phyloP scores from a whole-genome alignment of 768 basidiomycete species.

The Dentipellis fragilis region DNA sequence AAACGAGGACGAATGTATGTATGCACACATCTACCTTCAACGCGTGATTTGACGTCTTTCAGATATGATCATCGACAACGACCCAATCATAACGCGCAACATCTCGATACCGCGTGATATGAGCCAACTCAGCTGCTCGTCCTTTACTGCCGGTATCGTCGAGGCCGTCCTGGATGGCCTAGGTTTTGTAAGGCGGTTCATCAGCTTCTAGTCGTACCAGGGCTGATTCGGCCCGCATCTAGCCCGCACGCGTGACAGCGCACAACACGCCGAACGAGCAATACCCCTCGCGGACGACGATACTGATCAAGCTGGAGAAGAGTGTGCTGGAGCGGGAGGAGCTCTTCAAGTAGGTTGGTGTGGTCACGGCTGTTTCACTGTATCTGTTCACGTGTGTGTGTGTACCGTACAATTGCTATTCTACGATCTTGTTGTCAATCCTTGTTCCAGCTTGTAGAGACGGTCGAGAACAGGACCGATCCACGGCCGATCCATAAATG shows the following conservation, averaged over 20 bases:
- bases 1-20: constrained; percentile 89
- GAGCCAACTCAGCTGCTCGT: constrained; percentile 92
- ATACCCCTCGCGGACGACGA: constrained; percentile 81
- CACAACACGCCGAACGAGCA: constrained; percentile 83
- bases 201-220: background rate
- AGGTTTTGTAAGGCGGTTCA: constrained; percentile 60
- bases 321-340: constrained; percentile 92
- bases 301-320: constrained; percentile 92
- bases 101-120: constrained; percentile 94
- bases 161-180: constrained; percentile 94
- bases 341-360: constrained; percentile 52
- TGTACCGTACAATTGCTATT: too few species aligned
- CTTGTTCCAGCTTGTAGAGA: too few species aligned
- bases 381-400: too few species aligned
- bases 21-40: constrained; percentile 2
- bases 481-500: too few species aligned
- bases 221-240: constrained; percentile 1
- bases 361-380: background rate
- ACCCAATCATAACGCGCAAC: constrained; percentile 82
- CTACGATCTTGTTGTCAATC: too few species aligned
- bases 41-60: constrained; percentile 1
- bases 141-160: constrained; percentile 93
- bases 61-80: constrained; percentile 99
- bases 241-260: constrained; percentile 96
- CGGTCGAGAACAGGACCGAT: too few species aligned